Conservation (phyloP, 164 flowering plant genomes). For the Kalanchoe fedtschenkoi region DNA sequence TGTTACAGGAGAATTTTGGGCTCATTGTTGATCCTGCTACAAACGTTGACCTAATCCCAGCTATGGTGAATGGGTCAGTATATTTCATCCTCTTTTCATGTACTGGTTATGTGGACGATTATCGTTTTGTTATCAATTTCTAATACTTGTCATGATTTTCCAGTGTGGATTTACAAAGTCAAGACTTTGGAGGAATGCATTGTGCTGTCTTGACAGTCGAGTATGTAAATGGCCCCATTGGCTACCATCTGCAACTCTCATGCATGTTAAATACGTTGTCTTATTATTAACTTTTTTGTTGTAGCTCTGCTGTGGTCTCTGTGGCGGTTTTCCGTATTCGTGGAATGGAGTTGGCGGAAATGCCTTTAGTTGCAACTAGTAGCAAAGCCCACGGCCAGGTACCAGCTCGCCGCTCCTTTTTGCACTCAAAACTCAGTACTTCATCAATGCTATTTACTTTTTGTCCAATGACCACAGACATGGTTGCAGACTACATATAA, state of each 20-base stretch:
- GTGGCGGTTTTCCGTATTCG: constrained; percentile 42
- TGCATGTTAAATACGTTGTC: too few species aligned
- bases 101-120: neutral
- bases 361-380: constrained; percentile 64
- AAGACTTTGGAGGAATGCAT: constrained; percentile 71
- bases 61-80: constrained; percentile 82
- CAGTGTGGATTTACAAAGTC: constrained; percentile 47
- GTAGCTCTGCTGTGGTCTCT: constrained; percentile 43
- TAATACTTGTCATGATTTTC: constrained; percentile 5
- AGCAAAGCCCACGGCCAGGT: constrained; percentile 40
- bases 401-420: neutral
- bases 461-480: neutral
- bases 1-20: constrained; percentile 42
- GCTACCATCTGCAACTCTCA: neutral
- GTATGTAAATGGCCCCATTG: constrained; percentile 30
- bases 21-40: constrained; percentile 52
- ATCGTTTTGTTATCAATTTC: neutral
- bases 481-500: neutral
- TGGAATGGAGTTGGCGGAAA: constrained; percentile 48
- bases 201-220: constrained; percentile 65
- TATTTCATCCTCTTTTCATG: neutral
- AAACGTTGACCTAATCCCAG: constrained; percentile 63
- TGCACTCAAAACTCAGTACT: neutral
- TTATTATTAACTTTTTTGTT: neutral
- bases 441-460: neutral